phyloP scores from a whole-genome alignment of 116 monocot genomes.

The Phalaenopsis hybrid region DNA sequence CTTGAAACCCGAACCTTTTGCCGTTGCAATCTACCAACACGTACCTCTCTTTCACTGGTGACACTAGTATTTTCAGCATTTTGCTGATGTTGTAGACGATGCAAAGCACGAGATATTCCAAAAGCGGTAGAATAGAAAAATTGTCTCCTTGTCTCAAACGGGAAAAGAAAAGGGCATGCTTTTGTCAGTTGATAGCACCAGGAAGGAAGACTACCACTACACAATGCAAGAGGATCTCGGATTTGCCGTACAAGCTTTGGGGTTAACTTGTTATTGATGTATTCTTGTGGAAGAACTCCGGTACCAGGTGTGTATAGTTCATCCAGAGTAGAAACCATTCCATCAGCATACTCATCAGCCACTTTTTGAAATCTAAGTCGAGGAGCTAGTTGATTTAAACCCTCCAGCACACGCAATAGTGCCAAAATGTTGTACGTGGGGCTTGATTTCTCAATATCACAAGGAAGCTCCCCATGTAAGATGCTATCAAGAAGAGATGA shows the following conservation, averaged over 20 bases:
- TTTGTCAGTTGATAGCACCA: constrained; percentile 95
- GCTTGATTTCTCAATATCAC: constrained; percentile 77
- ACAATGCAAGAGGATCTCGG: constrained; percentile 89
- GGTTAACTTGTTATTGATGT: constrained; percentile 75
- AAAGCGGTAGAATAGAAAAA: constrained; percentile 93
- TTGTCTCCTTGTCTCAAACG: constrained; percentile 88
- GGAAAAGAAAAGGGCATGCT: constrained; percentile 94
- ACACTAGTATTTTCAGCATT: constrained; percentile 58
- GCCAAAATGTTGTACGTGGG: constrained; percentile 77
- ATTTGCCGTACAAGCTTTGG: constrained; percentile 88
- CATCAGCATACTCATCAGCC: constrained; percentile 80
- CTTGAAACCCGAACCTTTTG: constrained; percentile 97
- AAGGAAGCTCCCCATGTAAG: constrained; percentile 84
- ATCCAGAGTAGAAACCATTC: constrained; percentile 39
- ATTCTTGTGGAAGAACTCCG: constrained; percentile 56
- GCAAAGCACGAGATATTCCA: constrained; percentile 86
- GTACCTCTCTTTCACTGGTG: constrained; percentile 68
- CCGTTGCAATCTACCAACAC: constrained; percentile 82
- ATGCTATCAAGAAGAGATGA: constrained; percentile 82
- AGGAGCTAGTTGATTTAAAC: constrained; percentile 85
- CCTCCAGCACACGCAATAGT: constrained; percentile 74
- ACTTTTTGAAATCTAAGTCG: constrained; percentile 57
- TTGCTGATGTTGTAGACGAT: constrained; percentile 82
- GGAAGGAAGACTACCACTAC: constrained; percentile 88
- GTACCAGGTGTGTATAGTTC: constrained; percentile 46